These are phyloP conservation scores for Aspergillus bombycis DNA, from an alignment of 2,329 filamentous ascomycete species.

Conservation along the genomic window DNA sequence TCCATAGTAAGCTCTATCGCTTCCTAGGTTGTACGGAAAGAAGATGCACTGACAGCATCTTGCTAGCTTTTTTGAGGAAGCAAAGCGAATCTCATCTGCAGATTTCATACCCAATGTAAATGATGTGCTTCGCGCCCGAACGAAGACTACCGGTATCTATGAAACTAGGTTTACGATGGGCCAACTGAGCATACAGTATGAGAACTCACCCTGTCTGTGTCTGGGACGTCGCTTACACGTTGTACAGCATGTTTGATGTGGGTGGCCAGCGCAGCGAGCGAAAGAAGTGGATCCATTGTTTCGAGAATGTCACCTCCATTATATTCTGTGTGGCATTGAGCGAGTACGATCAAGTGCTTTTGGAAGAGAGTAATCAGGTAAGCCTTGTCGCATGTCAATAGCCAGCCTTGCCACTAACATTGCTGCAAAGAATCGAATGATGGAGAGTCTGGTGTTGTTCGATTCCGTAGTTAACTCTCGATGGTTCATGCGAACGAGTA, in stretches of 20 bases:
- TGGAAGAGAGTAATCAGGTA: slow-evolving; percentile 97
- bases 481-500: slow-evolving; percentile 99
- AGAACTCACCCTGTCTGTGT: slow-evolving; percentile 20
- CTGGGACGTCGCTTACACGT: slow-evolving; percentile 27
- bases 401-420: slow-evolving; percentile 13
- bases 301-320: slow-evolving; percentile 98
- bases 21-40: slow-evolving; percentile 4
- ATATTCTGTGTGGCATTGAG: slow-evolving; percentile 98
- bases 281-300: slow-evolving; percentile 99
- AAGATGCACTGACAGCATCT: slow-evolving; percentile 26
- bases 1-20: slow-evolving; percentile 74
- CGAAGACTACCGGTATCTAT: slow-evolving; percentile 98
- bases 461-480: slow-evolving; percentile 98
- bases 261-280: slow-evolving; percentile 95
- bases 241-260: slow-evolving; percentile 92
- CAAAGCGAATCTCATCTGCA: slow-evolving; percentile 76
- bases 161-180: slow-evolving; percentile 99
- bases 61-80: slow-evolving; percentile 91
- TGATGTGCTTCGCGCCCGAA: slow-evolving; percentile 92
- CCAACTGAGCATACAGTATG: slow-evolving; percentile 96
- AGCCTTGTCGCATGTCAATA: slow-evolving; percentile 28
- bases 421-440: slow-evolving; percentile 89
- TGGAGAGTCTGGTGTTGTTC: slow-evolving; percentile 95
- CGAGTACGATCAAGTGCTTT: slow-evolving; percentile 95
- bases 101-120: slow-evolving; percentile 93